Percentiles rank a stretch among this genome's conserved stretches.
Conservation (phyloP, 306 rosid genomes). For the Castanea crenata region DNA sequence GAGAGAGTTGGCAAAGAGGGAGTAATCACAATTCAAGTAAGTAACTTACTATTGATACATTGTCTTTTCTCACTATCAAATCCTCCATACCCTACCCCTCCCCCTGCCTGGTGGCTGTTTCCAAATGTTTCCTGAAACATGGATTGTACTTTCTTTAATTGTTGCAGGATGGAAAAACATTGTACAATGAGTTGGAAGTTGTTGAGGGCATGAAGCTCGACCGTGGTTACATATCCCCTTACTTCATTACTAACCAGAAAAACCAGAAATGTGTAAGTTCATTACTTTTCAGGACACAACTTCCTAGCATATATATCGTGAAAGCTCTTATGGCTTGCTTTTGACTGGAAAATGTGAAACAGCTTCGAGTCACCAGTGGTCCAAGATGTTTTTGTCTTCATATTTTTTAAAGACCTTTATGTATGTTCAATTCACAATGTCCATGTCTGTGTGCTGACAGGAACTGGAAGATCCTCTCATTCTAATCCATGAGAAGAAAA, state of each 20-base stretch:
- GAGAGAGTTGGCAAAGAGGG: constrained; percentile 99
- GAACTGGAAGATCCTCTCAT: constrained; percentile 93
- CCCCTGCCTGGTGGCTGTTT: background rate
- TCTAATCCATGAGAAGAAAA: constrained; percentile 93
- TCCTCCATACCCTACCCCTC: too few species aligned
- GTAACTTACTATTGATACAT: constrained; percentile 15
- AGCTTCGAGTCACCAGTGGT: background rate
- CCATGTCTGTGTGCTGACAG: constrained; percentile 35
- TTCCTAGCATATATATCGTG: background rate
- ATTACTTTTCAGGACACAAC: background rate
- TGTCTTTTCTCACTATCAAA: background rate
- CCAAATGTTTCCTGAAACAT: background rate
- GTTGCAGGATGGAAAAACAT: constrained; percentile 90
- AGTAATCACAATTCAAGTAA: constrained; percentile 86
- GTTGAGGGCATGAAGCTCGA: constrained; percentile 99
- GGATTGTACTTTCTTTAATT: constrained; percentile 9
- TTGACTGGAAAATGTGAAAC: background rate
- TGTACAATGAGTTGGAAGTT: constrained; percentile 90
- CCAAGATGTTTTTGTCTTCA: background rate
- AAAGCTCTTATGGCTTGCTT: background rate
- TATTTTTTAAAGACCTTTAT: background rate
- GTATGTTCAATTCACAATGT: background rate
- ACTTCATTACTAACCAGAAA: constrained; percentile 87
- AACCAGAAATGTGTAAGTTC: constrained; percentile 89
- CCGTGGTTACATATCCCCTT: constrained; percentile 94